Conservation (phyloP, 495 filamentous ascomycete species). For the Cercophora newfieldiana region DNA sequence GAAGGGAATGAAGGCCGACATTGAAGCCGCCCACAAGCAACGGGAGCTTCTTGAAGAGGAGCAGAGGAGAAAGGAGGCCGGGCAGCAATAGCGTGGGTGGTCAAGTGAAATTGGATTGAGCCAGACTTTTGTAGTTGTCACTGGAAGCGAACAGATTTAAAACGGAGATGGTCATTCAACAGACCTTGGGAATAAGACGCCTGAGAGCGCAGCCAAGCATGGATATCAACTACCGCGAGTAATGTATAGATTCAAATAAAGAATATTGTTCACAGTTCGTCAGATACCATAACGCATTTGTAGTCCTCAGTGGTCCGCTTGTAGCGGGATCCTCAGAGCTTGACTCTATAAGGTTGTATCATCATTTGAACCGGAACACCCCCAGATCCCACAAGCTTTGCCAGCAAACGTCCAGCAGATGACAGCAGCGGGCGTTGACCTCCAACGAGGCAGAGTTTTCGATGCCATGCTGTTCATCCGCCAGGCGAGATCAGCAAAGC, state of each 20-base stretch:
- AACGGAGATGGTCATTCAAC: slow-evolving; percentile 19
- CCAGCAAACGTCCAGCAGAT: slow-evolving; percentile 34
- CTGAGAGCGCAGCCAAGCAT: background rate
- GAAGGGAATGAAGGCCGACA: slow-evolving; percentile 79
- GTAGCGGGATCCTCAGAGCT: slow-evolving; percentile 84
- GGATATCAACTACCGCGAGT: slow-evolving; percentile 17
- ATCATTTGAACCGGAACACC: slow-evolving; percentile 80
- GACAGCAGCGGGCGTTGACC: slow-evolving; percentile 33
- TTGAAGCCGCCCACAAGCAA: slow-evolving; percentile 61
- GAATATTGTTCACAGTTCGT: slow-evolving; percentile 58
- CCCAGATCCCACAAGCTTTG: slow-evolving; percentile 21
- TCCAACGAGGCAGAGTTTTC: slow-evolving; percentile 52
- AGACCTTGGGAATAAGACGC: slow-evolving; percentile 11
- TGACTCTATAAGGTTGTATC: slow-evolving; percentile 99
- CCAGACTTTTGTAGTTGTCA: background rate
- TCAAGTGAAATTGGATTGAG: background rate
- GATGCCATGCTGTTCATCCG: slow-evolving; percentile 30
- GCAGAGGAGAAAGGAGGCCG: slow-evolving; percentile 39
- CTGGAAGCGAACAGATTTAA: background rate
- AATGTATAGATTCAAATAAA: slow-evolving; percentile 14
- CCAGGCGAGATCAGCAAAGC: slow-evolving; percentile 31
- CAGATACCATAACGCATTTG: slow-evolving; percentile 88
- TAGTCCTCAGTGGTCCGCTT: slow-evolving; percentile 58
- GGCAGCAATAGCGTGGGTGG: background rate
- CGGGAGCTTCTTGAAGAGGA: slow-evolving; percentile 58